Evolutionary conservation across 2,329 filamentous ascomycete genomes (phyloP).

Genomic region (Aureobasidium sp.): DNA sequence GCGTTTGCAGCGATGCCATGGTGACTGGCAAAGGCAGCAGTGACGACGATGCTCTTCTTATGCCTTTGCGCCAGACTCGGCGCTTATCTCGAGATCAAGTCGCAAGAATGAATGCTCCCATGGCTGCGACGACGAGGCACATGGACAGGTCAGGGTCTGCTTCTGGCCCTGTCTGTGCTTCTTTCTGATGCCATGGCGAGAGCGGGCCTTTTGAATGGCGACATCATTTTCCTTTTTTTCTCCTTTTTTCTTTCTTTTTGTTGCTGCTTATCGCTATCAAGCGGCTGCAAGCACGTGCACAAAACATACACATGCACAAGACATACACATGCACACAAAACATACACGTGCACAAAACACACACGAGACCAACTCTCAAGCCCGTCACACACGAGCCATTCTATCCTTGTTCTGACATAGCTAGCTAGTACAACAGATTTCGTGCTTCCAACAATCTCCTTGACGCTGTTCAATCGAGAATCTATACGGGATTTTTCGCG

Average conservation of each 20-base stretch:
- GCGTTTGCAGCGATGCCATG: constrained; percentile 16
- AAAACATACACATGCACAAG: background rate
- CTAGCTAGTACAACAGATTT: background rate
- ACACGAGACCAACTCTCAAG: background rate
- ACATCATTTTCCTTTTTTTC: background rate
- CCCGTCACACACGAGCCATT: background rate
- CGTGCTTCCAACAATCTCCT: background rate
- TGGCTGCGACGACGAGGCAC: background rate
- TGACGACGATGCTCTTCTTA: background rate
- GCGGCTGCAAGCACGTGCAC: background rate
- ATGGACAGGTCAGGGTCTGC: background rate
- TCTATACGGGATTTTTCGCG: constrained; percentile 7
- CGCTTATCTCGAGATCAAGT: background rate
- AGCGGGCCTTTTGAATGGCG: constrained; percentile 4
- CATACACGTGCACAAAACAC: background rate
- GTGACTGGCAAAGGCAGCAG: background rate
- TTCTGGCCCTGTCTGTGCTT: constrained; percentile 6
- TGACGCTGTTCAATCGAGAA: background rate
- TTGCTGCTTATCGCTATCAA: background rate
- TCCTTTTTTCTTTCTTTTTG: background rate
- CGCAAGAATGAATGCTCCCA: background rate
- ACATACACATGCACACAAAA: background rate
- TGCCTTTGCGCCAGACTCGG: background rate
- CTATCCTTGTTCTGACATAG: background rate
- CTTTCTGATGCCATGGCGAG: background rate